A percentile compares a stretch with the other conserved stretches of the same genome.
These are phyloP conservation scores for Curvularia sp. DNA, from an alignment of 2,329 filamentous ascomycete species.

Conservation along the genomic window DNA sequence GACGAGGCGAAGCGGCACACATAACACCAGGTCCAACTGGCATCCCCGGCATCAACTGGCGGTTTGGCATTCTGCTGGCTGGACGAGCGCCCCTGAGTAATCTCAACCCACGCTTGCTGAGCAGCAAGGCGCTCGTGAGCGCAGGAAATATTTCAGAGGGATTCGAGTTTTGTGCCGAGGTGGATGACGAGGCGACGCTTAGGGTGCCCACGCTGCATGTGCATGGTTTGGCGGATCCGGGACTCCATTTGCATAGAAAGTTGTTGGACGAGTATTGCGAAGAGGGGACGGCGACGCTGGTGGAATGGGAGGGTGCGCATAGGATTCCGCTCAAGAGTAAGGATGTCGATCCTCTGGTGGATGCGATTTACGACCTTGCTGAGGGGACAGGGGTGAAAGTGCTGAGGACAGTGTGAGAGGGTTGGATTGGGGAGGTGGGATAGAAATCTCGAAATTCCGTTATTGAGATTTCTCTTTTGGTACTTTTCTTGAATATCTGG, in stretches of 20 bases:
- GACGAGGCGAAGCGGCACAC: conserved; percentile 21
- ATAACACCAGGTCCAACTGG: conserved; percentile 35
- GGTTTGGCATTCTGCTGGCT: conserved; percentile 68
- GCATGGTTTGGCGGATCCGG: conserved; percentile 68
- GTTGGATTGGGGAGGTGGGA: too few species aligned
- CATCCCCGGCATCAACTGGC: conserved; percentile 52
- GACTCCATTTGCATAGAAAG: conserved; percentile 64
- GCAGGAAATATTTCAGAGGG: conserved; percentile 55
- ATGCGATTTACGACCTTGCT: conserved; percentile 61
- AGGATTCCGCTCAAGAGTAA: conserved; percentile 71
- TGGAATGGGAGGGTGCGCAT: conserved; percentile 79
- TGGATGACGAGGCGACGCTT: conserved; percentile 58
- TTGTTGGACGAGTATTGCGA: conserved; percentile 67
- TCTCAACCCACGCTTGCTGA: conserved; percentile 52
- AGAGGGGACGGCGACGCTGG: conserved; percentile 58
- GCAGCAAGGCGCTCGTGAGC: conserved; percentile 49
- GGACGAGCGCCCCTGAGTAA: conserved; percentile 67
- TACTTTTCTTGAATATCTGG: not conserved
- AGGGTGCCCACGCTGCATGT: conserved; percentile 70
- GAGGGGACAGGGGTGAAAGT: conserved; percentile 56
- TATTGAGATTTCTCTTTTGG: not conserved
- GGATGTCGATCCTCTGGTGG: conserved; percentile 67
- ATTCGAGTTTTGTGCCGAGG: conserved; percentile 42
- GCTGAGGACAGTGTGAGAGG: conserved; percentile 35
- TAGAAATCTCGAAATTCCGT: not conserved